Conservation (phyloP, 345 rosid genomes). For the Rhizophora apiculata region DNA sequence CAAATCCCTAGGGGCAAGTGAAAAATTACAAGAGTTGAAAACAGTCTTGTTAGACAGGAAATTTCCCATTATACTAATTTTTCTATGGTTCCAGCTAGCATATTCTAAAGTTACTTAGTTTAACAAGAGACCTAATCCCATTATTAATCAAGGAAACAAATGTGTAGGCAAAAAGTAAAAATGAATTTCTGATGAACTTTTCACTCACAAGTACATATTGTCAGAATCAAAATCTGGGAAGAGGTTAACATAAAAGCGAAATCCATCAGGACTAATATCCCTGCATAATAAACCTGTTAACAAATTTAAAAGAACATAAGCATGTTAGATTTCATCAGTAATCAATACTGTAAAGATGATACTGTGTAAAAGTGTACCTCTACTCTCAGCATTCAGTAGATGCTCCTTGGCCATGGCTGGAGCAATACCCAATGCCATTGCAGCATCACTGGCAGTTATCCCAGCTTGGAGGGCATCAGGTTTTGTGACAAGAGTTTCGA, state of each 20-base stretch:
- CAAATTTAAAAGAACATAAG: constrained; percentile 3
- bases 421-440: constrained; percentile 82
- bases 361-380: constrained; percentile 42
- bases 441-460: constrained; percentile 88
- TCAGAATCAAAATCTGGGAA: constrained; percentile 60
- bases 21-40: too few species aligned
- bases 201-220: constrained; percentile 62
- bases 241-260: constrained; percentile 72
- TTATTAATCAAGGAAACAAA: background rate
- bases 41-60: background rate
- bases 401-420: constrained; percentile 99
- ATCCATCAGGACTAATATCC: constrained; percentile 86
- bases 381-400: constrained; percentile 83
- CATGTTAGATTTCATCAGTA: background rate
- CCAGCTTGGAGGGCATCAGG: constrained; percentile 65
- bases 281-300: constrained; percentile 83
- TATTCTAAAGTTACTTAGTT: background rate
- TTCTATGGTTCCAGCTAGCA: background rate
- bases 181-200: background rate
- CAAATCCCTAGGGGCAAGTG: background rate
- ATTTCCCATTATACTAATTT: background rate
- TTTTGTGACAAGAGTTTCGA: constrained; percentile 59
- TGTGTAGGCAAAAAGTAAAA: background rate
- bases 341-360: constrained; percentile 12
- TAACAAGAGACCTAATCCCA: background rate